Conservation (phyloP, 2,329 filamentous ascomycete species). For the Metarhizium brunneum region DNA sequence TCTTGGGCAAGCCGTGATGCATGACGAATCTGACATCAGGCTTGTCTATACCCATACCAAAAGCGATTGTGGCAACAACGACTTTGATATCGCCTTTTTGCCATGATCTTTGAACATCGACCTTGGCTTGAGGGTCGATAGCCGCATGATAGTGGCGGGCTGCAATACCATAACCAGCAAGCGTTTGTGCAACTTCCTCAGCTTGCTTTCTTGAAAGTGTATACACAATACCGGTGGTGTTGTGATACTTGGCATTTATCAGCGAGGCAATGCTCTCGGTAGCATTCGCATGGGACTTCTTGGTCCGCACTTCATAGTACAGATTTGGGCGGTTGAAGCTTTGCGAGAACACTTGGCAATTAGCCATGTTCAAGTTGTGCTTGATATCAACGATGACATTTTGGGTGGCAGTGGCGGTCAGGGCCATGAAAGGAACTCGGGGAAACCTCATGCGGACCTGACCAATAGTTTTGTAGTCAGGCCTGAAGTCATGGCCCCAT, state of each 20-base stretch:
- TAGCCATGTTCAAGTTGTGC: slow-evolving; percentile 75
- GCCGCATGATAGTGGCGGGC: slow-evolving; percentile 82
- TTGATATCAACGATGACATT: slow-evolving; percentile 90
- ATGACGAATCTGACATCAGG: slow-evolving; percentile 94
- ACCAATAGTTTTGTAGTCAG: slow-evolving; percentile 85
- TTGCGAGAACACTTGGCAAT: slow-evolving; percentile 73
- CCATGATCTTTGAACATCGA: slow-evolving; percentile 68
- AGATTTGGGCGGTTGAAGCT: slow-evolving; percentile 97
- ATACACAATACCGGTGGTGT: slow-evolving; percentile 84
- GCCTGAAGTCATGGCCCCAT: slow-evolving; percentile 97
- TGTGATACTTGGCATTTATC: slow-evolving; percentile 61
- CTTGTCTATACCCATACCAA: slow-evolving; percentile 99
- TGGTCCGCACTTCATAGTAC: slow-evolving; percentile 73
- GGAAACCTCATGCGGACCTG: slow-evolving; percentile 63
- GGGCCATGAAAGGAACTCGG: slow-evolving; percentile 80
- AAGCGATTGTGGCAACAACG: slow-evolving; percentile 95
- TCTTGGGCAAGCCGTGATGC: slow-evolving; percentile 87
- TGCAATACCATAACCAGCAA: slow-evolving; percentile 56
- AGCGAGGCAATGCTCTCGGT: slow-evolving; percentile 46
- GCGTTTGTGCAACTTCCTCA: slow-evolving; percentile 65
- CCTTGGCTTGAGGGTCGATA: slow-evolving; percentile 60
- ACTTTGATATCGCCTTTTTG: slow-evolving; percentile 72
- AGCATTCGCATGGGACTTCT: slow-evolving; percentile 46
- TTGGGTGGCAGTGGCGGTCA: slow-evolving; percentile 90
- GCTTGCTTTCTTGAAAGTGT: slow-evolving; percentile 78